Conservation (phyloP, 768 basidiomycete species). For the Suillus sp. region DNA sequence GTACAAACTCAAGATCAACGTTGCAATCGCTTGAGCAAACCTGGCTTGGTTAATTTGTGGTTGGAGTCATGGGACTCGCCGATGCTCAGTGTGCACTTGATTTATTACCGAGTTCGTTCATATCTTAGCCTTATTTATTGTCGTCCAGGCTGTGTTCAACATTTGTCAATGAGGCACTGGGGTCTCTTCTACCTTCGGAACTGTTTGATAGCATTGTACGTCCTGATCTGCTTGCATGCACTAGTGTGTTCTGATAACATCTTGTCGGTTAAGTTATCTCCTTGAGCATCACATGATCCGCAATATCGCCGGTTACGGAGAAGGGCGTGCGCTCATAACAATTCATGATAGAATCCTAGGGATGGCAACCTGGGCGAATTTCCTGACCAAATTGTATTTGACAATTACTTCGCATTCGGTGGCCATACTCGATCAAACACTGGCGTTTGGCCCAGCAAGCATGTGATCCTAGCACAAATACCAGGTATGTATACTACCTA, state of each 20-base stretch:
- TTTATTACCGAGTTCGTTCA: slow-evolving; percentile 79
- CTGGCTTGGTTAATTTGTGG: slow-evolving; percentile 60
- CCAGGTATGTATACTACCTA: slow-evolving; percentile 38
- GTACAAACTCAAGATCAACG: background rate
- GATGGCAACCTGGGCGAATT: slow-evolving; percentile 45
- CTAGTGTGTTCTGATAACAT: slow-evolving; percentile 1
- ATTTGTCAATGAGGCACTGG: slow-evolving; percentile 64
- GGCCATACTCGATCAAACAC: slow-evolving; percentile 34
- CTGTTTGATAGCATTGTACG: slow-evolving; percentile 62
- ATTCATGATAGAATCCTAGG: slow-evolving; percentile 67
- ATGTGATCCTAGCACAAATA: slow-evolving; percentile 44
- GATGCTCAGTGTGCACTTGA: slow-evolving; percentile 80
- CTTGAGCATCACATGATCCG: slow-evolving; percentile 65
- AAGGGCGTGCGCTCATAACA: slow-evolving; percentile 55
- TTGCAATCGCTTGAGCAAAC: slow-evolving; percentile 62
- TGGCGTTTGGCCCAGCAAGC: slow-evolving; percentile 51
- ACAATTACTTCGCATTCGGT: slow-evolving; percentile 67
- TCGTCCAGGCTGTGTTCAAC: slow-evolving; percentile 58
- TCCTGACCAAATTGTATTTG: slow-evolving; percentile 62
- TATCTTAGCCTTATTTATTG: slow-evolving; percentile 72
- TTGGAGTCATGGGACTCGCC: slow-evolving; percentile 80
- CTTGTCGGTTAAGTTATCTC: slow-evolving; percentile 47
- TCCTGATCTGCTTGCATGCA: slow-evolving; percentile 9
- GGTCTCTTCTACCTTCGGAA: slow-evolving; percentile 51
- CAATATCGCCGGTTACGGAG: slow-evolving; percentile 71